These are phyloP conservation scores for Penicillium macrosclerotiorum DNA, from an alignment of 495 filamentous ascomycete species.

Conservation along the genomic window DNA sequence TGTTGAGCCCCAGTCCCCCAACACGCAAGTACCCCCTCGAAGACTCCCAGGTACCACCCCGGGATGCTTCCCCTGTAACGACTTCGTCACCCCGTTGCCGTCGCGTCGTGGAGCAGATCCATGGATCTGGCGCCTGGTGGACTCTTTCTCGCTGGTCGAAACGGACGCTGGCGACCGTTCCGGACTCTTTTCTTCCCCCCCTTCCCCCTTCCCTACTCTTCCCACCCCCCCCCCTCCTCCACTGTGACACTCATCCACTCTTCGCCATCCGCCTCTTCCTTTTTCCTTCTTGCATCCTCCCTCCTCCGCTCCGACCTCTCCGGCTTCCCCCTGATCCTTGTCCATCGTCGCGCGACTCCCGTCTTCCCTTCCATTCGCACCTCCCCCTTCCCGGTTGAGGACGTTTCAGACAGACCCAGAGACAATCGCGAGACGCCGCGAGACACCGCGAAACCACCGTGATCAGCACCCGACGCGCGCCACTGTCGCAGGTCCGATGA, in stretches of 20 bases:
- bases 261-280: slow-evolving; percentile 16
- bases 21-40: too few relatives aligned
- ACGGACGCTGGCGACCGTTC: slow-evolving; percentile 17
- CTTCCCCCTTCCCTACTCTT: slow-evolving; percentile 16
- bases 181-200: slow-evolving; percentile 30
- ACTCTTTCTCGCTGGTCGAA: too few relatives aligned
- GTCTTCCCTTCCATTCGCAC: slow-evolving; percentile 6
- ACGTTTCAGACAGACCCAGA: background rate
- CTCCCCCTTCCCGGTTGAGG: slow-evolving; percentile 1
- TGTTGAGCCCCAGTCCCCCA: too few relatives aligned
- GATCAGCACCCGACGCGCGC: slow-evolving; percentile 12
- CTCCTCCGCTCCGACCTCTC: slow-evolving; percentile 16
- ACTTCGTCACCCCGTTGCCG: slow-evolving; percentile 16
- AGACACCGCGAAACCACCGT: too few relatives aligned
- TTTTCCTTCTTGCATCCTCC: slow-evolving; percentile 18
- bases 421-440: background rate
- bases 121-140: slow-evolving; percentile 33
- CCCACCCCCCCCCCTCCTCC: slow-evolving; percentile 5
- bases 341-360: slow-evolving; percentile 1
- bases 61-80: slow-evolving; percentile 6
- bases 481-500: slow-evolving; percentile 29
- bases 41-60: background rate
- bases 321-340: background rate
- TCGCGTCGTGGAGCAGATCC: slow-evolving; percentile 33
- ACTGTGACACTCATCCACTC: slow-evolving; percentile 19